Evolutionary conservation across 2,329 filamentous ascomycete genomes (phyloP).

Genomic region (Aspergillus japonicus): DNA sequence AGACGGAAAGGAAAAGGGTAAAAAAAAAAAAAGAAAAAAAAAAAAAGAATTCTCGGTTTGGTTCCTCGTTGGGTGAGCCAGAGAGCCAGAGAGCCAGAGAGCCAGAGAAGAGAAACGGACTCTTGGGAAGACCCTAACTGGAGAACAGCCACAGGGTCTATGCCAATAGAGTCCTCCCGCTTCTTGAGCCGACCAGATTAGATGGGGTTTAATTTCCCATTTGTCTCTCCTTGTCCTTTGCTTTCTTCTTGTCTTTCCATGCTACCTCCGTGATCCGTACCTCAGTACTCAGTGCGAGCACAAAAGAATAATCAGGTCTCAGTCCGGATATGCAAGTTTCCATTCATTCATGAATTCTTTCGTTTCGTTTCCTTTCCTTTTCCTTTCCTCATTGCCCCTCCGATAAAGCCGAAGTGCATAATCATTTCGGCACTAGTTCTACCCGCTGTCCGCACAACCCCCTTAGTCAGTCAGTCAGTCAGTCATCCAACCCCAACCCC

Average conservation of each 20-base stretch:
- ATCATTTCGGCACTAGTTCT: neutral
- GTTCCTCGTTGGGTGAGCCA: neutral
- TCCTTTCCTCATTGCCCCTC: neutral
- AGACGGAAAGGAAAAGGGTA: too few relatives aligned
- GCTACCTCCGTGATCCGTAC: too few relatives aligned
- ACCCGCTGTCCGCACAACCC: neutral
- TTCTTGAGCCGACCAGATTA: neutral
- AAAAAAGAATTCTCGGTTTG: neutral
- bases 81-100: too few relatives aligned
- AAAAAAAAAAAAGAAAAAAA: neutral
- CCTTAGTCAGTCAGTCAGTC: neutral
- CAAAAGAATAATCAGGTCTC: neutral
- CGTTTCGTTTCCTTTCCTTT: too few relatives aligned
- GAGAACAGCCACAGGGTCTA: neutral
- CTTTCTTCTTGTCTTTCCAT: too few relatives aligned
- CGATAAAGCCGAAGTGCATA: neutral
- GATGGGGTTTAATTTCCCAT: neutral
- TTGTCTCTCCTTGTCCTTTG: neutral
- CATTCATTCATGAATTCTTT: neutral
- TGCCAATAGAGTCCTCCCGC: neutral
- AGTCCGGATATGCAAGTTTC: neutral
- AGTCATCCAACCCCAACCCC: too few relatives aligned
- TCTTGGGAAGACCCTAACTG: neutral
- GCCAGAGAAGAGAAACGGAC: neutral
- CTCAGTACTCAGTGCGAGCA: too few relatives aligned